A percentile compares a stretch with the other conserved stretches of the same genome.
phyloP scores from a whole-genome alignment of 768 basidiomycete genomes.

The Mycena leptocephala region DNA sequence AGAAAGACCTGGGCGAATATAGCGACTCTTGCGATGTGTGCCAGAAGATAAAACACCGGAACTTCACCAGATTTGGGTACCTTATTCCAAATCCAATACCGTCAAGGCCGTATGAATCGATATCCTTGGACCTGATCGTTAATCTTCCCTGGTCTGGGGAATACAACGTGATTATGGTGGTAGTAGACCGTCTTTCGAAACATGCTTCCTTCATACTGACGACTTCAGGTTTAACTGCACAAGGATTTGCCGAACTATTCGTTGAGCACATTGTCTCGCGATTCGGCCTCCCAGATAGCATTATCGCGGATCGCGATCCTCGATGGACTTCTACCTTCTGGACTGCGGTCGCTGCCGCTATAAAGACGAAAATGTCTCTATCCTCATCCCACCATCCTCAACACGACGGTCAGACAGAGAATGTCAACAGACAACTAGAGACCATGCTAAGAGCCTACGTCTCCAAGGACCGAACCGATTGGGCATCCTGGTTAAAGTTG shows the following conservation, averaged over 20 bases:
- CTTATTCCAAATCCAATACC: constrained; percentile 44
- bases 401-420: background rate
- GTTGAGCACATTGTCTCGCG: too few species aligned
- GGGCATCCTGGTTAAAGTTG: background rate
- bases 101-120: constrained; percentile 34
- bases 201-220: too few species aligned
- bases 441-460: background rate
- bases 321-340: constrained; percentile 20
- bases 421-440: background rate
- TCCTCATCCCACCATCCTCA: background rate
- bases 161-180: constrained; percentile 4
- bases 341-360: background rate
- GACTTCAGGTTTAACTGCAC: too few species aligned
- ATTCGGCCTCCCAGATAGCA: too few species aligned
- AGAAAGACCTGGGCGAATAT: background rate
- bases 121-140: constrained; percentile 45
- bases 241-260: too few species aligned
- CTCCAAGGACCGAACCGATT: background rate
- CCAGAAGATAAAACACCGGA: too few species aligned
- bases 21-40: background rate
- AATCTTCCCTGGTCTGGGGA: constrained; percentile 42
- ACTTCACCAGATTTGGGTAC: background rate
- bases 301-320: constrained; percentile 18
- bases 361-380: too few species aligned
- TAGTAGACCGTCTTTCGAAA: background rate